Percentiles rank a stretch among this genome's conserved stretches.
phyloP scores from a whole-genome alignment of 75 land plant species.

The Adiantum capillusveneris region DNA sequence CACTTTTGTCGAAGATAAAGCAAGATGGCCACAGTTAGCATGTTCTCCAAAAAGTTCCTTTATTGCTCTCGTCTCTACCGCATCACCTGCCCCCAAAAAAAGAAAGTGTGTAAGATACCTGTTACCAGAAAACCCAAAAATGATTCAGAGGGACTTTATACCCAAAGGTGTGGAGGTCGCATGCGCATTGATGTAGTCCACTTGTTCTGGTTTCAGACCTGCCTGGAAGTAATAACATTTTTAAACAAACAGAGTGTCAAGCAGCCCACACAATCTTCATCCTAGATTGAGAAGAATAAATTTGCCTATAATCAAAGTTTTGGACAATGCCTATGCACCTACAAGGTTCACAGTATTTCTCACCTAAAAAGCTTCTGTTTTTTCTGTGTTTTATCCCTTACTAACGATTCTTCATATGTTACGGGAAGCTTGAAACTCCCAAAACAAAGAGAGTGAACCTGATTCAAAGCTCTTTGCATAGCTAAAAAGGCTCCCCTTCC shows the following conservation, averaged over 20 bases:
- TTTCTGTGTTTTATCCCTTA: no score
- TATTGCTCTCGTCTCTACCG: constrained; percentile 84
- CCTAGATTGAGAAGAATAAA: no score
- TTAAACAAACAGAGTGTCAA: no score
- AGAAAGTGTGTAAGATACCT: no score
- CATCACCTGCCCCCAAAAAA: constrained; percentile 49
- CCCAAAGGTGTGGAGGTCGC: constrained; percentile 96
- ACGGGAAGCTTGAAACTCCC: background rate
- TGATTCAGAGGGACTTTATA: no score
- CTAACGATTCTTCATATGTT: no score
- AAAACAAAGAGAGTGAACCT: constrained; percentile 16
- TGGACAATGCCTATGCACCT: no score
- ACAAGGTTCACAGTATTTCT: no score
- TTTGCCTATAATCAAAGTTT: no score
- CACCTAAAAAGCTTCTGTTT: no score
- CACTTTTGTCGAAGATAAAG: constrained; percentile 94
- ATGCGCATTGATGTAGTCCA: constrained; percentile 97
- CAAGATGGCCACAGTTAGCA: constrained; percentile 65
- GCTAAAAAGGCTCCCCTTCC: constrained; percentile 91
- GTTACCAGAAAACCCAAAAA: no score
- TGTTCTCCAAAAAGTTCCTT: constrained; percentile 62
- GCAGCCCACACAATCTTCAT: no score
- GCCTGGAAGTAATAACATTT: constrained; percentile 36
- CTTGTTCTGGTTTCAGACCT: constrained; percentile 64
- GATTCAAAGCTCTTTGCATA: constrained; percentile 65